Evolutionary conservation across 192 early-diverging fungal species (phyloP).

Genomic region (Coemansia sp.): DNA sequence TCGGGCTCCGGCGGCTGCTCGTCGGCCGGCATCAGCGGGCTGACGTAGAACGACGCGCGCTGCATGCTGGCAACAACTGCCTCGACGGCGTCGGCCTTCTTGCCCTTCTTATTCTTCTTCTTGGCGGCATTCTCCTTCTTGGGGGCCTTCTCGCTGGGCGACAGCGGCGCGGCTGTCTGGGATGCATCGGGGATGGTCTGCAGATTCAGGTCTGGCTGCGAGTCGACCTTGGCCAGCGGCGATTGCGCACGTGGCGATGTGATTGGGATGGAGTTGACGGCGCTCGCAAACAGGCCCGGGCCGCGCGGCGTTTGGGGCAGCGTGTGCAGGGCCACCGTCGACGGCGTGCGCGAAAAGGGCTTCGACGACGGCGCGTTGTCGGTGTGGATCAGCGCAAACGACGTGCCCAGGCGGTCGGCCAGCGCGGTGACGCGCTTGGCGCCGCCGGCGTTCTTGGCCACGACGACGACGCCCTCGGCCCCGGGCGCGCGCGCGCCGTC

Average conservation of each 20-base stretch:
- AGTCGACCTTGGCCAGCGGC: constrained; percentile 15
- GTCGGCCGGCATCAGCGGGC: constrained; percentile 33
- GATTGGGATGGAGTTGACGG: constrained; percentile 35
- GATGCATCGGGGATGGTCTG: constrained; percentile 25
- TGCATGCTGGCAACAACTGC: constrained; percentile 14
- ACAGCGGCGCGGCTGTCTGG: neutral
- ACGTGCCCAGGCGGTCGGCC: constrained; percentile 88
- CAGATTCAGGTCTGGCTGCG: constrained; percentile 33
- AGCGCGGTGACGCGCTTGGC: constrained; percentile 94
- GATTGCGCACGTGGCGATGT: constrained; percentile 29
- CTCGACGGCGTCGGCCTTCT: constrained; percentile 13
- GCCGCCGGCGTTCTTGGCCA: constrained; percentile 94
- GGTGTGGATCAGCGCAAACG: constrained; percentile 96
- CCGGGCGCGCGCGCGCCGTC: constrained; percentile 24
- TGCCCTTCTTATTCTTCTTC: constrained; percentile 1
- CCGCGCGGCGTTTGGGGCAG: constrained; percentile 50
- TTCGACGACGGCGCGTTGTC: constrained; percentile 63
- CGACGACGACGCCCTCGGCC: constrained; percentile 64
- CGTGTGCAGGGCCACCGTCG: constrained; percentile 52
- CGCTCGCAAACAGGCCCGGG: constrained; percentile 48
- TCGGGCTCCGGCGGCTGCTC: constrained; percentile 48
- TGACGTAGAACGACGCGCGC: constrained; percentile 50
- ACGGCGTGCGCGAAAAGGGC: constrained; percentile 53
- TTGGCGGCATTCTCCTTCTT: neutral
- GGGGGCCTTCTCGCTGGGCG: neutral